A percentile compares a stretch with the other conserved stretches of the same genome.
Evolutionary conservation across 805 yeast species (phyloP).

Genomic region (Kodamaea kakaduensis): DNA sequence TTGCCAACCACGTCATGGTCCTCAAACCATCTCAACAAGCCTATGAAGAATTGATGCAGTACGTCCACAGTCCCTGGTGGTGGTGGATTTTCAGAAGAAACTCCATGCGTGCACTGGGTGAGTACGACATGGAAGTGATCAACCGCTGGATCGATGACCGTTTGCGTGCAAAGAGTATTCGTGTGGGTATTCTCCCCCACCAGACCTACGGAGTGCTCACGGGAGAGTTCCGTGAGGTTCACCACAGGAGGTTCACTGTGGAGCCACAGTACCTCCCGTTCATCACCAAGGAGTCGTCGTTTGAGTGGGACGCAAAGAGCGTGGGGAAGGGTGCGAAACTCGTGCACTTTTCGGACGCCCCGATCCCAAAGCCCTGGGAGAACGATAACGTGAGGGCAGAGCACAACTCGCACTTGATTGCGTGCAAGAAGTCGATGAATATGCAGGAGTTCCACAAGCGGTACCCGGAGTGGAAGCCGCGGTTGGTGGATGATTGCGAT

Average conservation of each 20-base stretch:
- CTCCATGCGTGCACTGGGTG: constrained; percentile 24
- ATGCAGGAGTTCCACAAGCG: constrained; percentile 10
- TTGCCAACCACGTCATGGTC: constrained; percentile 55
- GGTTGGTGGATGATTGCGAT: constrained; percentile 25
- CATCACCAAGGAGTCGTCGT: constrained; percentile 14
- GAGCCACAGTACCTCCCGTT: constrained; percentile 43
- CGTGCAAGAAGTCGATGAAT: constrained; percentile 21
- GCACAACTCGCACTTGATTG: constrained; percentile 24
- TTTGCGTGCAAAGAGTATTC: constrained; percentile 23
- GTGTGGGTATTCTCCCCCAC: constrained; percentile 45
- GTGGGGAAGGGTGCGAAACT: constrained; percentile 35
- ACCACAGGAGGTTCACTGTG: constrained; percentile 39
- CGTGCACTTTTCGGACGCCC: constrained; percentile 63
- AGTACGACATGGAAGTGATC: constrained; percentile 54
- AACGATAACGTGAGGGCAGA: constrained; percentile 18
- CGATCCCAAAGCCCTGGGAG: constrained; percentile 65
- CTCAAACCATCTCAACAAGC: constrained; percentile 42
- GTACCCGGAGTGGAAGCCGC: constrained; percentile 18
- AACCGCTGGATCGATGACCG: constrained; percentile 49
- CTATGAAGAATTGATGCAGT: constrained; percentile 20
- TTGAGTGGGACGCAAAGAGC: constrained; percentile 32
- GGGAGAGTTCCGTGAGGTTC: constrained; percentile 40
- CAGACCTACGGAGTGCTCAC: constrained; percentile 47
- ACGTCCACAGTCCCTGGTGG: constrained; percentile 26
- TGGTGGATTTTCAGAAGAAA: constrained; percentile 23